These are phyloP conservation scores for Pachysandra terminalis DNA, from an alignment of 164 flowering plant species.

Conservation along the genomic window DNA sequence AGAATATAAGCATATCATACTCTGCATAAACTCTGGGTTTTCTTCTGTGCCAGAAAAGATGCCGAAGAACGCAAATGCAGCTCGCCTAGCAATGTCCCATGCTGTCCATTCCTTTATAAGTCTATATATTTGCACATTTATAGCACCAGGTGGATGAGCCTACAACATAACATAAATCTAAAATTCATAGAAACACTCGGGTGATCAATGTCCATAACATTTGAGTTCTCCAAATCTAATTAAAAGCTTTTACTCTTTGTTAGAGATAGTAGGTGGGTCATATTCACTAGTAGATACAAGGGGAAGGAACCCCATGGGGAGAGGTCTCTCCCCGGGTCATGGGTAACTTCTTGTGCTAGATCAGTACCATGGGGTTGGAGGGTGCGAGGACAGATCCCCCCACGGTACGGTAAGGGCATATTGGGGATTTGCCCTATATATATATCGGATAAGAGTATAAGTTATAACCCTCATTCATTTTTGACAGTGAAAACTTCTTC, in stretches of 20 bases:
- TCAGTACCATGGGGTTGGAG: no score
- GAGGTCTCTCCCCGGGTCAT: no score
- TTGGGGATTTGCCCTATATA: no score
- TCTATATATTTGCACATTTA: slow-evolving; percentile 89
- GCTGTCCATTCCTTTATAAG: slow-evolving; percentile 99
- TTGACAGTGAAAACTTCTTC: no score
- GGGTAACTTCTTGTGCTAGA: no score
- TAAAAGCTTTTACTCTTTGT: neutral
- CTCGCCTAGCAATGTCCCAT: slow-evolving; percentile 97
- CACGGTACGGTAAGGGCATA: no score
- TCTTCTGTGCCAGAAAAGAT: slow-evolving; percentile 97
- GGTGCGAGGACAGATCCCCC: no score
- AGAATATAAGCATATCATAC: slow-evolving; percentile 34
- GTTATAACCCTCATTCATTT: no score
- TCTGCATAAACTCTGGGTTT: slow-evolving; percentile 81
- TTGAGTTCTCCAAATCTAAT: neutral
- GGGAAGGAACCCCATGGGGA: no score
- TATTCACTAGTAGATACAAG: no score
- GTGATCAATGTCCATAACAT: neutral
- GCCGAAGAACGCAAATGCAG: slow-evolving; percentile 97
- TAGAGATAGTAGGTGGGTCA: no score
- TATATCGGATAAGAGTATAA: no score
- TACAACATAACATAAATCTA: slow-evolving; percentile 17
- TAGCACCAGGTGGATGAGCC: slow-evolving; percentile 89
- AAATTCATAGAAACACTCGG: neutral